A percentile compares a stretch with the other conserved stretches of the same genome.
These are phyloP conservation scores for Amaranthus cruentus DNA, from an alignment of 148 eudicot genomes.

Conservation along the genomic window DNA sequence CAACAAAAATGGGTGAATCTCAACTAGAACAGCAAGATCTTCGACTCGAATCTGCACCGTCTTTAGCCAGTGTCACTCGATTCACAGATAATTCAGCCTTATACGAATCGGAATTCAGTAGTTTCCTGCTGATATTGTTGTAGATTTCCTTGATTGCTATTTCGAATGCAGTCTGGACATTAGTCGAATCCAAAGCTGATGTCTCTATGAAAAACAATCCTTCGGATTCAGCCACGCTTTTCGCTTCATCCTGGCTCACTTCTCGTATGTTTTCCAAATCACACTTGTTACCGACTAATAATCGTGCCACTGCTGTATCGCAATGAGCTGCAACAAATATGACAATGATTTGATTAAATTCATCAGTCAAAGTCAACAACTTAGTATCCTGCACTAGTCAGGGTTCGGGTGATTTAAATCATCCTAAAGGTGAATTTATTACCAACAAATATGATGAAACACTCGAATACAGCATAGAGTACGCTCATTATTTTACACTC, in stretches of 20 bases:
- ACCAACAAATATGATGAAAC: no score
- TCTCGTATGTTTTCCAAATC: slow-evolving; percentile 65
- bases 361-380: no score
- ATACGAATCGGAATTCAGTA: slow-evolving; percentile 68
- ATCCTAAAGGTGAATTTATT: no score
- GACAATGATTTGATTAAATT: not conserved
- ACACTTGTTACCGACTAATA: slow-evolving; percentile 76
- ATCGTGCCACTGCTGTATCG: slow-evolving; percentile 66
- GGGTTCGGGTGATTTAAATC: no score
- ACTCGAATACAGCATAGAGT: no score
- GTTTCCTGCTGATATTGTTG: slow-evolving; percentile 62
- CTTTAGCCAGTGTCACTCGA: slow-evolving; percentile 50
- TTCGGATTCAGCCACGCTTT: slow-evolving; percentile 61
- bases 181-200: slow-evolving; percentile 70
- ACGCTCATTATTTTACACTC: no score
- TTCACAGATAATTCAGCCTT: slow-evolving; percentile 67
- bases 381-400: no score
- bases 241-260: slow-evolving; percentile 60
- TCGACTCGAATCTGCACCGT: slow-evolving; percentile 44
- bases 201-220: slow-evolving; percentile 84
- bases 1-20: slow-evolving; percentile 1
- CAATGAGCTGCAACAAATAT: slow-evolving; percentile 54
- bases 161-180: slow-evolving; percentile 69
- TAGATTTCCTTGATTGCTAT: slow-evolving; percentile 68
- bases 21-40: slow-evolving; percentile 56